Evolutionary conservation across 352 stramenopile species (phyloP).

Genomic region (Phytophthora ohioensis): DNA sequence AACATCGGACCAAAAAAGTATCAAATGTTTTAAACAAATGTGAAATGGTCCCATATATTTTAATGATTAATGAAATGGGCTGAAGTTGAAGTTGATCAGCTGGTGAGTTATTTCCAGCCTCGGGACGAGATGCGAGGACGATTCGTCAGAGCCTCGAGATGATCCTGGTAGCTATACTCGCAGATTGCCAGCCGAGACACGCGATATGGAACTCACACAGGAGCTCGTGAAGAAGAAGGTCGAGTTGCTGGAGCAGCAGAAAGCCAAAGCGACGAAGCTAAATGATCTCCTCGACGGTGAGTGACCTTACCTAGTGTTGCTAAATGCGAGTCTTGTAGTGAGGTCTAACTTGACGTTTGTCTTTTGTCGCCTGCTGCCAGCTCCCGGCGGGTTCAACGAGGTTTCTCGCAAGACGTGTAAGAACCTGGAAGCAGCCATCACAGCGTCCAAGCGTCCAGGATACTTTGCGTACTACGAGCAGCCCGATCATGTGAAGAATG

Average conservation of each 20-base stretch:
- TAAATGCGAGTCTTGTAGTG: background rate
- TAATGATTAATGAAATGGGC: conserved; percentile 2
- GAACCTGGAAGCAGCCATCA: conserved; percentile 83
- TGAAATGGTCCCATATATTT: too few relatives aligned
- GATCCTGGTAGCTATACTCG: background rate
- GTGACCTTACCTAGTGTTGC: background rate
- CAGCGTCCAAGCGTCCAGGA: conserved; percentile 72
- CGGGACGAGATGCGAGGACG: conserved; percentile 18
- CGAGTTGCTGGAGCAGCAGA: conserved; percentile 76
- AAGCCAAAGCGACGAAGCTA: conserved; percentile 67
- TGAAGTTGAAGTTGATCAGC: background rate
- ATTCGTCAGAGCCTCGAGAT: background rate
- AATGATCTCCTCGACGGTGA: conserved; percentile 66
- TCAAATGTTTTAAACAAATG: too few relatives aligned
- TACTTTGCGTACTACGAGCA: conserved; percentile 83
- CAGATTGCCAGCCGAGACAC: background rate
- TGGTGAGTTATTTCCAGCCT: background rate
- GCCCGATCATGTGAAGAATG: conserved; percentile 62
- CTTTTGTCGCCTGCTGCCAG: conserved; percentile 25
- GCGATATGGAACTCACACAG: conserved; percentile 50
- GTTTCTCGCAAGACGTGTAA: conserved; percentile 79
- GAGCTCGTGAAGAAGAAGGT: conserved; percentile 83
- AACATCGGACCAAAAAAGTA: too few relatives aligned
- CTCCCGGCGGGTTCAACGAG: conserved; percentile 75
- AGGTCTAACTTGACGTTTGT: background rate